phyloP scores from a whole-genome alignment of 2,329 filamentous ascomycete genomes.

The Monilinia fructigena region DNA sequence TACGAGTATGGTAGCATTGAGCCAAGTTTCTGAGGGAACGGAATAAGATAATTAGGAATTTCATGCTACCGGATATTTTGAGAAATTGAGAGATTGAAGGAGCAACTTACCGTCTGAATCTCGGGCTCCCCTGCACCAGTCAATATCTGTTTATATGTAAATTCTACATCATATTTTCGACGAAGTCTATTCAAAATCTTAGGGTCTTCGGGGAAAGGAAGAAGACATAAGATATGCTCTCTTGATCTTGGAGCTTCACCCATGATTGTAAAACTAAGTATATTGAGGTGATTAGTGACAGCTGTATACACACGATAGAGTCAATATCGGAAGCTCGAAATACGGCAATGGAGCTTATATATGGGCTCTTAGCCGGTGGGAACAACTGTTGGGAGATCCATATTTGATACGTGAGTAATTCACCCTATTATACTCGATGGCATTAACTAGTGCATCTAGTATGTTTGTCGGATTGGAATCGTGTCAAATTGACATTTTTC shows the following conservation, averaged over 20 bases:
- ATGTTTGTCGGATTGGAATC: not conserved
- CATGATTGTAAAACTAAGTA: conserved; percentile 40
- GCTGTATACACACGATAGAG: not conserved
- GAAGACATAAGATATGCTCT: conserved; percentile 46
- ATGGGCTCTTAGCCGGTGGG: not conserved
- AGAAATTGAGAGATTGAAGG: not conserved
- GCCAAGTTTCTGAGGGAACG: conserved; percentile 30
- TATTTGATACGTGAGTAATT: not conserved
- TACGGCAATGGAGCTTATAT: conserved; percentile 15
- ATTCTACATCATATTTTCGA: conserved; percentile 46
- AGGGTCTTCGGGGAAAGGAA: conserved; percentile 46
- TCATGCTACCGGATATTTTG: not conserved
- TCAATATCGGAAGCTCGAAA: not conserved
- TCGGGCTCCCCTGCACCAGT: conserved; percentile 28
- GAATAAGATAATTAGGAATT: not conserved
- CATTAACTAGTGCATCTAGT: not conserved
- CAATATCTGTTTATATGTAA: conserved; percentile 43
- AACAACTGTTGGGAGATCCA: not conserved
- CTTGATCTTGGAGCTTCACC: conserved; percentile 45
- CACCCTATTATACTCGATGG: not conserved
- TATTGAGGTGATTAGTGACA: not conserved
- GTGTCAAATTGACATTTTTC: not conserved
- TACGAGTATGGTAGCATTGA: conserved; percentile 40
- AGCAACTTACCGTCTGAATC: conserved; percentile 30
- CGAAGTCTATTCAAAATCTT: conserved; percentile 42